Percentiles rank a stretch among this genome's conserved stretches.
Evolutionary conservation across 2,329 filamentous ascomycete genomes (phyloP).

Genomic region (Colletotrichum navitas): DNA sequence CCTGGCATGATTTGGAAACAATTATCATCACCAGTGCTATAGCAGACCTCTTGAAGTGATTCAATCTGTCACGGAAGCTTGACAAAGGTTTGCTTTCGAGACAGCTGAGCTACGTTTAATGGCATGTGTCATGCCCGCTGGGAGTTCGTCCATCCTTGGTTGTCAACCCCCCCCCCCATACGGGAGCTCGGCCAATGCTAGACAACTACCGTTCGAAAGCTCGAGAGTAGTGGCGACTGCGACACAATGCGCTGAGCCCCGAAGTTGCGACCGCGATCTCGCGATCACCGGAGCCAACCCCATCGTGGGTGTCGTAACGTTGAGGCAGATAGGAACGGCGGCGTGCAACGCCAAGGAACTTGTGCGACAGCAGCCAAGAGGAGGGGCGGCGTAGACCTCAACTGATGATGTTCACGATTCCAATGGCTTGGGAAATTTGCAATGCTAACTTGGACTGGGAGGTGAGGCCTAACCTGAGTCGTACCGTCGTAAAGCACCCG

Average conservation of each 20-base stretch:
- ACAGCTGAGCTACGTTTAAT: slow-evolving; percentile 24
- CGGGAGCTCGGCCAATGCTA: slow-evolving; percentile 12
- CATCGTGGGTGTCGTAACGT: slow-evolving; percentile 25
- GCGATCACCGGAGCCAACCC: background rate
- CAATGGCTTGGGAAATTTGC: slow-evolving; percentile 4
- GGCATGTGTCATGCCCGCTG: slow-evolving; percentile 21
- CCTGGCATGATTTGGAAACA: background rate
- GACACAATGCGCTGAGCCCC: slow-evolving; percentile 10
- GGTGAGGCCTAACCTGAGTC: slow-evolving; percentile 12
- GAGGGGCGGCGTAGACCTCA: slow-evolving; percentile 17
- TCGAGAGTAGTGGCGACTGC: slow-evolving; percentile 13
- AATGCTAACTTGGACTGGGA: slow-evolving; percentile 21
- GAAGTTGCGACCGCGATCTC: background rate
- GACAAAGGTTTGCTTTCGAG: slow-evolving; percentile 19
- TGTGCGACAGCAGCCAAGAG: slow-evolving; percentile 33
- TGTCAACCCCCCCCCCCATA: background rate
- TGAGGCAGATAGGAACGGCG: slow-evolving; percentile 3
- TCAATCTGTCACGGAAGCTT: background rate
- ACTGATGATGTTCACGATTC: slow-evolving; percentile 26
- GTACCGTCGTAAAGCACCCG: slow-evolving; percentile 17
- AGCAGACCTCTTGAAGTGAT: background rate
- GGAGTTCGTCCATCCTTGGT: slow-evolving; percentile 6
- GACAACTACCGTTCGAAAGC: background rate
- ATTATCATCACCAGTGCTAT: slow-evolving; percentile 10
- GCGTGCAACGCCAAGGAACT: slow-evolving; percentile 18